Base-by-base conservation (phyloP, 1,284 basidiomycete genomes). In the Kwoniella shivajii region DNA sequence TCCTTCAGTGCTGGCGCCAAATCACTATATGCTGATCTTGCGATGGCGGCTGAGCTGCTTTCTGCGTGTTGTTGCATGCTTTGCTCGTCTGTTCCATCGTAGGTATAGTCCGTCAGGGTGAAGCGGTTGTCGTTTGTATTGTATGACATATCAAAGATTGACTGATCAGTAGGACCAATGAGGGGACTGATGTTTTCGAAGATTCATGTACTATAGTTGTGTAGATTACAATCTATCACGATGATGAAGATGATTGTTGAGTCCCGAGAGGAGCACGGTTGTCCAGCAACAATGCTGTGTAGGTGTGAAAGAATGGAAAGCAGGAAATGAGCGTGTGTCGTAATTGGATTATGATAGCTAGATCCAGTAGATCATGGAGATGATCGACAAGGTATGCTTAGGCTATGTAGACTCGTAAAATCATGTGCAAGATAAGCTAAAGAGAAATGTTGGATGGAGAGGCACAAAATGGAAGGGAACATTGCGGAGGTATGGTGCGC, bases 41-140 rank as follows among this genome's bases (percentile, higher is more conserved):
- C 45, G 18, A 47, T 47, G 20, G 45, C 45, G 6, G 45, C 45
- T 33, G 45, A 36, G 42, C 56, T 54, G 34, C 38, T 49, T 47
- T 57, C 61, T 20, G 51, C 57, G 29, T 46, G 13, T 11, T 43
- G 37, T 48, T 54, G 50, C 29, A n/a, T n/a, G 13, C 31, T 37
- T 20, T 50, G 18, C 14, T 45, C 46, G 6, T 56, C 58, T 9
- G 46, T 53, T 13, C 57, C 55, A 36, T 61, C 63, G 41, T 65
- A 61, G 3, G 64, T 58, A 52, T 70, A 70, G 50, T 70, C 68
- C n/a, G 68, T 52, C 6, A 70, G 31, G 22, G 68, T 70, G 58
- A 70, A 70, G 24, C 68, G 59, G 20, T 65, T 60, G 14, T 47
- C 39, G 18, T 58, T 50, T 16, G 48, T 45, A 37, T 24, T 27